Conservation (phyloP, 164 flowering plant species). For the Macadamia integrifolia region DNA sequence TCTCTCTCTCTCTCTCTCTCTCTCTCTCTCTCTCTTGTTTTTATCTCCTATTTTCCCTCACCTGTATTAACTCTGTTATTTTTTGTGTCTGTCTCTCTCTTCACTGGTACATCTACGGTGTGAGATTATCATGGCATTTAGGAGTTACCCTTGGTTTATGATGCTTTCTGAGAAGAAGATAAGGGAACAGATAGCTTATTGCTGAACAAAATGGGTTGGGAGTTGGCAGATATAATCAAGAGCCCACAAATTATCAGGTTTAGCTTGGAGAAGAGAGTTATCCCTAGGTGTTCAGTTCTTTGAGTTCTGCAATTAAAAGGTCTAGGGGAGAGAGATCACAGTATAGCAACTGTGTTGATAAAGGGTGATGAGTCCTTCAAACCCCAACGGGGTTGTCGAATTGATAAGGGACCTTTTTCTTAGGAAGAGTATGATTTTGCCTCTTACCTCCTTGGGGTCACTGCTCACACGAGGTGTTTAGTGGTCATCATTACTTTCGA, state of each 20-base stretch:
- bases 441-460: no score
- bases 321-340: not conserved
- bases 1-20: no score
- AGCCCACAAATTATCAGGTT: not conserved
- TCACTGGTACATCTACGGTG: no score
- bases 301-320: not conserved
- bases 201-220: slow-evolving; percentile 2
- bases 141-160: not conserved
- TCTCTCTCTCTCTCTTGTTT: no score
- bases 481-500: no score
- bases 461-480: no score
- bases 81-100: no score
- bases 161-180: not conserved
- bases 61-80: no score
- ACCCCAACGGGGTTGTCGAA: no score
- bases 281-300: not conserved
- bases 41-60: no score
- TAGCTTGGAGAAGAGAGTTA: slow-evolving; percentile 7
- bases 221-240: not conserved
- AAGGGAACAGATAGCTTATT: slow-evolving; percentile 1
- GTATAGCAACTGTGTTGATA: not conserved
- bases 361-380: not conserved
- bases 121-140: not conserved
- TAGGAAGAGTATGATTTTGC: no score
- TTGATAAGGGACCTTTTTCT: no score